Evolutionary conservation across 495 filamentous ascomycete species (phyloP), one percentile per base, ranked within the genome.

Genomic region (Penicillium ochrochloron): DNA sequence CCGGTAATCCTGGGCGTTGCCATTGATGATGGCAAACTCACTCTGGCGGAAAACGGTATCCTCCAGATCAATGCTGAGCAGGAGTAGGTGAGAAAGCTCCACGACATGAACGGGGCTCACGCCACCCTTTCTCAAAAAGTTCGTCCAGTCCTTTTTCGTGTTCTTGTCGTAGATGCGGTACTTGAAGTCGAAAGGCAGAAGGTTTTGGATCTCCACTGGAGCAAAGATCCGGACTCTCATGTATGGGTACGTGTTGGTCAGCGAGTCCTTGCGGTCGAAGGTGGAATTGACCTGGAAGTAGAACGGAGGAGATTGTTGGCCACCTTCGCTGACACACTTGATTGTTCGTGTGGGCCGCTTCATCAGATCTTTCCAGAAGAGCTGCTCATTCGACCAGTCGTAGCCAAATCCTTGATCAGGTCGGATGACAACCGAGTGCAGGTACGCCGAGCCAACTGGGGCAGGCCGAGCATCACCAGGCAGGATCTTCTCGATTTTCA

Each of bases 141-240:
- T 99, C 0, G 93, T 94, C 95, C 96, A 99, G 75, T 99, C 94
- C 73, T 96, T 95, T 80, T 91, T 93, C 0, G 93, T 97, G 74
- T 96, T 95, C 80, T 93, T 96, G 79, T 99, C 95, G 71, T 97
- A 97, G 25, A 99, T 97, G 59, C 93, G 86, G 73, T 98, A 98
- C 75, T 98, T 98, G 89, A 99, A 99, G 78, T 98, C 96, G 70
- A 90, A 97, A 0, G 95, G 95, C 29, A 99, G 82, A 29, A 99
- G 81, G 70, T 99, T 99, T 72, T 99, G 93, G 14, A 99, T 83
- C 67, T 97, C 94, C 51, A 99, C 86, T 0, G 95, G 95, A 17
- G 95, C 94, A 27, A 91, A 93, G 27, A 99, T 86, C 60, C 91
- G 89, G 52, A 99, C 80, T 59, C 88, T 86, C 96, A 98, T 98